phyloP scores from a whole-genome alignment of 371 early-diverging fungal genomes.

The Mortierella sp. region DNA sequence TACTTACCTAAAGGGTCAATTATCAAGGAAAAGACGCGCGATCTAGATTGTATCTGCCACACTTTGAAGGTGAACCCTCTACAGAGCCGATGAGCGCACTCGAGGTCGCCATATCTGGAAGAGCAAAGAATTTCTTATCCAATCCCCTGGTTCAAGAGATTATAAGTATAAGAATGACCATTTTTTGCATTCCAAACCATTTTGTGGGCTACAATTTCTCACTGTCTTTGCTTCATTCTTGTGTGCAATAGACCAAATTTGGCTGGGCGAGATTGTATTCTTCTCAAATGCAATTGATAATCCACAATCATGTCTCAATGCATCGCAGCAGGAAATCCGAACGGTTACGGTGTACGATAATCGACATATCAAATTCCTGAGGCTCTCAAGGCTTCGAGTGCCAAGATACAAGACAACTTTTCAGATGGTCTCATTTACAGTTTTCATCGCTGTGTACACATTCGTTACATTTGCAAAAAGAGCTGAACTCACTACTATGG shows the following conservation, averaged over 20 bases:
- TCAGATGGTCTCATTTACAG: slow-evolving; percentile 47
- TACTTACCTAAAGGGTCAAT: neutral
- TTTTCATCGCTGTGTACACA: slow-evolving; percentile 49
- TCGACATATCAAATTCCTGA: slow-evolving; percentile 43
- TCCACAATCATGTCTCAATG: slow-evolving; percentile 46
- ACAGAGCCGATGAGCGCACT: slow-evolving; percentile 56
- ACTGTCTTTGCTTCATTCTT: neutral
- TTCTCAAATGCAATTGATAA: slow-evolving; percentile 57
- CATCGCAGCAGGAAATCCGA: slow-evolving; percentile 48
- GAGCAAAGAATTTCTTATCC: slow-evolving; percentile 55
- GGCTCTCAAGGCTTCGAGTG: slow-evolving; percentile 55
- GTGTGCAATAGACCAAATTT: slow-evolving; percentile 49
- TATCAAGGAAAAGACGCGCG: slow-evolving; percentile 42
- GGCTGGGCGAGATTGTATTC: slow-evolving; percentile 58
- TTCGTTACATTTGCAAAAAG: slow-evolving; percentile 42
- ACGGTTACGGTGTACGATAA: slow-evolving; percentile 50
- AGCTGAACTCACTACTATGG: slow-evolving; percentile 31
- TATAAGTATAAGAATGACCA: slow-evolving; percentile 39
- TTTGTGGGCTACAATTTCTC: neutral
- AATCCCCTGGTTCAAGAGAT: slow-evolving; percentile 56
- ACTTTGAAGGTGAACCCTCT: slow-evolving; percentile 47
- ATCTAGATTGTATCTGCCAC: slow-evolving; percentile 47
- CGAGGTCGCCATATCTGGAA: slow-evolving; percentile 57
- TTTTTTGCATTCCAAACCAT: neutral
- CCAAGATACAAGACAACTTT: slow-evolving; percentile 58